Percentiles rank a stretch among this genome's conserved stretches.
These are phyloP conservation scores for Zymoseptoria passerinii DNA, from an alignment of 2,329 filamentous ascomycete genomes.

Conservation along the genomic window DNA sequence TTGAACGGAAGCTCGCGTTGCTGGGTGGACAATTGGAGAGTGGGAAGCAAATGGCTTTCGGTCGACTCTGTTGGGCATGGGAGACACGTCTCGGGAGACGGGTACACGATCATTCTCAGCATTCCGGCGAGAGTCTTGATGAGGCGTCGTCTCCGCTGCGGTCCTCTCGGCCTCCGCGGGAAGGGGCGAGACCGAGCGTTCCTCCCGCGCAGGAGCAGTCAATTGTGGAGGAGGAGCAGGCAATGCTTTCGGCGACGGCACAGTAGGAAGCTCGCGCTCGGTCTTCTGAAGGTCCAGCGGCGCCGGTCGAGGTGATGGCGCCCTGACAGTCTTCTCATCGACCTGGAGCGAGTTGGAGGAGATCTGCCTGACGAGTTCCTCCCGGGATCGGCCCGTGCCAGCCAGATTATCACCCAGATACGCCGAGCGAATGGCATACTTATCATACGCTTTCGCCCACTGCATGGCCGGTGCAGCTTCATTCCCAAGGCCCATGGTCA, in stretches of 20 bases:
- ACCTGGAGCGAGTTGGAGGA: slow-evolving; percentile 24
- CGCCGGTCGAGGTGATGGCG: slow-evolving; percentile 1
- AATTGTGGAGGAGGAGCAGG: background rate
- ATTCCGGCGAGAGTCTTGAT: background rate
- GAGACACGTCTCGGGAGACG: slow-evolving; percentile 2
- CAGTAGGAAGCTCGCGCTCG: slow-evolving; percentile 6
- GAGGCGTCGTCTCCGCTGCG: background rate
- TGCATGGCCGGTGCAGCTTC: slow-evolving; percentile 93
- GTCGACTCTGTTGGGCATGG: slow-evolving; percentile 19
- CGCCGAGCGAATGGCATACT: slow-evolving; percentile 73
- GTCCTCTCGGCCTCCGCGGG: background rate
- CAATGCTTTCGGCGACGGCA: slow-evolving; percentile 2
- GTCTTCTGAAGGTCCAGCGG: slow-evolving; percentile 2
- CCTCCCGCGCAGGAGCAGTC: background rate
- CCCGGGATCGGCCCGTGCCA: slow-evolving; percentile 39
- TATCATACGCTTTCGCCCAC: slow-evolving; percentile 94
- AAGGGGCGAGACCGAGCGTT: background rate
- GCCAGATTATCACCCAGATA: slow-evolving; percentile 69
- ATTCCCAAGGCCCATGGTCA: slow-evolving; percentile 79
- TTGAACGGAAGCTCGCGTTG: background rate
- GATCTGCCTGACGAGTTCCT: slow-evolving; percentile 19
- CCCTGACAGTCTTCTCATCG: slow-evolving; percentile 3
- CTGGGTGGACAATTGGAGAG: background rate
- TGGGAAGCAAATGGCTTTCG: slow-evolving; percentile 25
- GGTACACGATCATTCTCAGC: background rate